Conservation (phyloP, 2,329 filamentous ascomycete species). For the Venturia pyrina region DNA sequence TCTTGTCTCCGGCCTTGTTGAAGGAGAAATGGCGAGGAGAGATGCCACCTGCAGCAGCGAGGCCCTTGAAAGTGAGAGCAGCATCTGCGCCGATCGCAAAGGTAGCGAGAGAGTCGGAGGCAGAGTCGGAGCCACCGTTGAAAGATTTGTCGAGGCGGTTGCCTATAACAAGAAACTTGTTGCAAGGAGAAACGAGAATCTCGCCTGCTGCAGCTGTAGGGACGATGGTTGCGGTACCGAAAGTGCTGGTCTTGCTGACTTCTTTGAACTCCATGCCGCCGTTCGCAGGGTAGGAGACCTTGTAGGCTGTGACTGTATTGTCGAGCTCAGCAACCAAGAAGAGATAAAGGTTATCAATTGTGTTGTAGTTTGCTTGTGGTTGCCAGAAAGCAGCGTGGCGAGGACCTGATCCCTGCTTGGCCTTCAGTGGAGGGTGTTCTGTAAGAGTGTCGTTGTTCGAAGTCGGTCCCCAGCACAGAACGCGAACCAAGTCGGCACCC, state of each 20-base stretch:
- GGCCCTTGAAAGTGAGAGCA: conserved; percentile 44
- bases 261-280: conserved; percentile 38
- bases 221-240: conserved; percentile 34
- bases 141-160: conserved; percentile 55
- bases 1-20: conserved; percentile 51
- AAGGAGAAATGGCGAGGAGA: conserved; percentile 59
- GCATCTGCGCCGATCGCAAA: conserved; percentile 52
- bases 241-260: conserved; percentile 38
- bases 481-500: conserved; percentile 27
- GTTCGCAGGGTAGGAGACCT: conserved; percentile 31
- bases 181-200: conserved; percentile 39
- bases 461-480: conserved; percentile 21
- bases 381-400: conserved; percentile 27
- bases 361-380: conserved; percentile 13
- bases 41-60: conserved; percentile 53
- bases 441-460: conserved; percentile 15
- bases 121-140: conserved; percentile 33
- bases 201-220: conserved; percentile 44
- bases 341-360: conserved; percentile 15
- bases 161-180: conserved; percentile 55
- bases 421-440: neutral
- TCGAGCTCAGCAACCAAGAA: conserved; percentile 39
- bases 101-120: conserved; percentile 51
- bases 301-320: conserved; percentile 42
- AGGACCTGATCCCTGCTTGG: conserved; percentile 22